Base-by-base conservation (phyloP, 2,329 filamentous ascomycete genomes). In the Pseudopyricularia cyperi region DNA sequence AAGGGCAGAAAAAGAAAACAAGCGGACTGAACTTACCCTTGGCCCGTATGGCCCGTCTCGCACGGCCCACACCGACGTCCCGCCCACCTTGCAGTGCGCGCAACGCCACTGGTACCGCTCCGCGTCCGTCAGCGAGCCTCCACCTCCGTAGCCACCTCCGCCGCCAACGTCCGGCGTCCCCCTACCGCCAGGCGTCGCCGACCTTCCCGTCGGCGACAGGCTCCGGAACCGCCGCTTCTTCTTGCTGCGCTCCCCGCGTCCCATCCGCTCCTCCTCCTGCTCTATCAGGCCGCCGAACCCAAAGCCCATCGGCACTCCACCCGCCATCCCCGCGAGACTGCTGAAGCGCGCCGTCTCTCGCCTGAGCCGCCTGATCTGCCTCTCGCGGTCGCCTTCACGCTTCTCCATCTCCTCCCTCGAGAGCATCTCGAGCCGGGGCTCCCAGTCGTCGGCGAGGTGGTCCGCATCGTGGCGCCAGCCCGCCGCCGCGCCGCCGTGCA, bases 351-450 rank as follows among this genome's bases (percentile, higher is more conserved):
- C 91, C 9, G 91, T 97, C 66, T 98, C 93, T 63, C 93, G 78
- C 52, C 93, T 79, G 56, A 96, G 70, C 54, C 93, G 78, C 54
- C 93, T 78, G 37, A 96, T 85, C 67, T 97, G 89, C 52, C 93
- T 77, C 67, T 98, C 93, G 42, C 93, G 80, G 63, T 98, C 93
- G 50, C 89, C 89, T 67, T 98, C 93, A 28, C 93, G 81, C 71
- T 95, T 95, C 68, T 98, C 93, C 52, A 98, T 97, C 63, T 98
- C 93, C 60, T 98, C 93, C 60, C 95, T 95, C 37, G 85, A 90
- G 2, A 98, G 70, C 0, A 77, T 74, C 65, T 91, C 87, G 8
- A 93, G 75, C 70, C 87, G 88, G 7, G 87, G 85, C 63, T 89
- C 86, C 87, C 87, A 93, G 55, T 87, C 83, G 57, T 87, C 84